Evolutionary conservation across 208 protist genomes (phyloP).

Genomic region (Trypanosoma theileri): DNA sequence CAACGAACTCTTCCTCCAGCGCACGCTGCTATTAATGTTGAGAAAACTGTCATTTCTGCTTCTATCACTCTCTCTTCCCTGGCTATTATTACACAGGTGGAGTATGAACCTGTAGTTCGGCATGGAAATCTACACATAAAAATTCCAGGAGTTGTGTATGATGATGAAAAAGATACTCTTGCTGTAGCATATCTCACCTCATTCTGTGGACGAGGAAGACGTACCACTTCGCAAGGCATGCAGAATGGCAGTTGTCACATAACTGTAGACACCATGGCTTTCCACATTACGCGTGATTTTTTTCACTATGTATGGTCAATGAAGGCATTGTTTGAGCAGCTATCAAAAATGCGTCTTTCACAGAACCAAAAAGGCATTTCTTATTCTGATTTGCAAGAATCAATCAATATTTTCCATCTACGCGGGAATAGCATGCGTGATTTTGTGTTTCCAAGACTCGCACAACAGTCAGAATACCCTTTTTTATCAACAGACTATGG

Average conservation of each 20-base stretch:
- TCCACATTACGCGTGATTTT: slow-evolving; percentile 68
- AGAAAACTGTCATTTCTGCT: slow-evolving; percentile 36
- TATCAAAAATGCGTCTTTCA: not conserved
- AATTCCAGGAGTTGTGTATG: slow-evolving; percentile 55
- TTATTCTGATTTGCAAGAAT: not conserved
- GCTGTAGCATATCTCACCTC: slow-evolving; percentile 54
- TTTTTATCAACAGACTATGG: slow-evolving; percentile 8
- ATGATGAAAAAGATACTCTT: slow-evolving; percentile 61
- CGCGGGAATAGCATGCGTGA: not conserved
- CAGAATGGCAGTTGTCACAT: slow-evolving; percentile 66
- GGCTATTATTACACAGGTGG: slow-evolving; percentile 71
- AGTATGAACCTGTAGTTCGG: slow-evolving; percentile 71
- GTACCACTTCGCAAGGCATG: slow-evolving; percentile 47
- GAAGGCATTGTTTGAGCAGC: slow-evolving; percentile 25
- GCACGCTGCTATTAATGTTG: slow-evolving; percentile 38
- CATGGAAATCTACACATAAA: slow-evolving; percentile 60
- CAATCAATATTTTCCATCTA: not conserved
- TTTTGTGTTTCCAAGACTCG: not conserved
- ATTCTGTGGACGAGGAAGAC: slow-evolving; percentile 46
- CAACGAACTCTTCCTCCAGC: slow-evolving; percentile 52
- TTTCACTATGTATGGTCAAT: slow-evolving; percentile 56
- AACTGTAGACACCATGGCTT: slow-evolving; percentile 43
- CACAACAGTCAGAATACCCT: not conserved
- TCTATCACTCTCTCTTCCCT: slow-evolving; percentile 61
- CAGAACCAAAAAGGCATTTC: not conserved